Evolutionary conservation across 1,284 basidiomycete genomes (phyloP), one percentile per base, ranked within the genome.

Genomic region (Marasmius oreades): DNA sequence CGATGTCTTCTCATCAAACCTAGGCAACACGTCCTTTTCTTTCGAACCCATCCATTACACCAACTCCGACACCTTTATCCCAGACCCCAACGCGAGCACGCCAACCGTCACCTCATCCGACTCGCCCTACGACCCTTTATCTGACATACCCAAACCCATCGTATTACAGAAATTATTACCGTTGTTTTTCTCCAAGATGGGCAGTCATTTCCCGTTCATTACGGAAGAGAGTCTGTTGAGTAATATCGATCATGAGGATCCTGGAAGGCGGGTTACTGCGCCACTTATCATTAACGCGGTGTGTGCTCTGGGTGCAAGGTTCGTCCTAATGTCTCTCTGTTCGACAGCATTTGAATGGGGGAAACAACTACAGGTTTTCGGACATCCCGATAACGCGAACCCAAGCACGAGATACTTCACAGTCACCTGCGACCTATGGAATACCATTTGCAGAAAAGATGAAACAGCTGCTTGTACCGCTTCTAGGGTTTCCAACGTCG

Each of bases 231-330:
- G 24, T 18, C 22, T 59, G 7, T 47, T 59, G 45, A 50, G 45
- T 31, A 55, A 48, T 31, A 59, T 59, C 16, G 54, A 59, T 26
- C 54, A 53, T 39, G 55, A 55, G 24, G 55, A 59, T 31, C 58
- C 58, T 12, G 46, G 55, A 26, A 52, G 52, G 39, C 20, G 54
- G 23, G 55, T 59, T 7, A 59, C 58, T 14, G 54, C 51, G 1
- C 58, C 58, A 7, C 48, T 59, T 34, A 39, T 59, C 18, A 52
- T 59, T 10, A 59, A 59, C 23, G 37, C 58, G 2, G 34, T 56
- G n/a, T 59, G 58, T 33, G 58, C 58, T 6, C 31, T 59, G 51
- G 58, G 54, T 28, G 55, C 58, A 18, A 55, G 57, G 57, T 58
- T 20, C n/a, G 53, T 50, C 1, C 11, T 44, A 8, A 7, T 46